Conservation (phyloP, 495 filamentous ascomycete species). For the Penicillium bialowiezense region DNA sequence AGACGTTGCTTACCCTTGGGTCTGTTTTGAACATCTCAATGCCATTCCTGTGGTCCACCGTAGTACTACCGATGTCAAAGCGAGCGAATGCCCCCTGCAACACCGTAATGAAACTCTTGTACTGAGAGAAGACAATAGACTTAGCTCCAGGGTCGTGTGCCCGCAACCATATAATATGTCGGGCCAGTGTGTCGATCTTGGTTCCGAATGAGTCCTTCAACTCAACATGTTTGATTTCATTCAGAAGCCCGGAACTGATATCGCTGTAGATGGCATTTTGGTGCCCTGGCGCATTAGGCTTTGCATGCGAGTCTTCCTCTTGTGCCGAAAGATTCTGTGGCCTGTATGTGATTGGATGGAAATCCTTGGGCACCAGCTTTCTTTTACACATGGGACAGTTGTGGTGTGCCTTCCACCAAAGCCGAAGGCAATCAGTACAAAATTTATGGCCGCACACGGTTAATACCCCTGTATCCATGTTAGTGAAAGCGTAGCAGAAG, state of each 20-base stretch:
- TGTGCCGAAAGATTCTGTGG: slow-evolving; percentile 67
- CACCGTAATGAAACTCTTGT: slow-evolving; percentile 73
- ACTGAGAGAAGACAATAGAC: slow-evolving; percentile 89
- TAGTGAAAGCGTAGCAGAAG: not conserved
- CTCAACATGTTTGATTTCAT: slow-evolving; percentile 80
- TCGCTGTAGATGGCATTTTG: slow-evolving; percentile 68
- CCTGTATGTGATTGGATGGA: slow-evolving; percentile 83
- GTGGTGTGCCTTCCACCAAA: slow-evolving; percentile 66
- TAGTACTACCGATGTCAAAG: slow-evolving; percentile 68
- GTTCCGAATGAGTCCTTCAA: slow-evolving; percentile 75
- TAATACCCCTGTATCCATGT: slow-evolving; percentile 50
- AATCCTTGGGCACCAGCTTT: slow-evolving; percentile 55
- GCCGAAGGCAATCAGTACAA: slow-evolving; percentile 76
- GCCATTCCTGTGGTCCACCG: slow-evolving; percentile 60
- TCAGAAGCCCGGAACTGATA: slow-evolving; percentile 65
- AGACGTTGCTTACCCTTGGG: slow-evolving; percentile 48
- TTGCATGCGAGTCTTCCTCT: slow-evolving; percentile 52
- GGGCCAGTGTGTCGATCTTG: slow-evolving; percentile 80
- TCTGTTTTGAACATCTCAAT: slow-evolving; percentile 74
- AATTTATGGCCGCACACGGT: slow-evolving; percentile 90
- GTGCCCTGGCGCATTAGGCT: slow-evolving; percentile 25
- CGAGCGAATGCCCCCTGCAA: slow-evolving; percentile 62
- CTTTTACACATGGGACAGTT: slow-evolving; percentile 79
- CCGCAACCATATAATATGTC: slow-evolving; percentile 82
- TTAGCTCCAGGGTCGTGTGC: slow-evolving; percentile 83